Base-by-base conservation (phyloP, 371 early-diverging fungal species). In the Mortierella sp. region DNA sequence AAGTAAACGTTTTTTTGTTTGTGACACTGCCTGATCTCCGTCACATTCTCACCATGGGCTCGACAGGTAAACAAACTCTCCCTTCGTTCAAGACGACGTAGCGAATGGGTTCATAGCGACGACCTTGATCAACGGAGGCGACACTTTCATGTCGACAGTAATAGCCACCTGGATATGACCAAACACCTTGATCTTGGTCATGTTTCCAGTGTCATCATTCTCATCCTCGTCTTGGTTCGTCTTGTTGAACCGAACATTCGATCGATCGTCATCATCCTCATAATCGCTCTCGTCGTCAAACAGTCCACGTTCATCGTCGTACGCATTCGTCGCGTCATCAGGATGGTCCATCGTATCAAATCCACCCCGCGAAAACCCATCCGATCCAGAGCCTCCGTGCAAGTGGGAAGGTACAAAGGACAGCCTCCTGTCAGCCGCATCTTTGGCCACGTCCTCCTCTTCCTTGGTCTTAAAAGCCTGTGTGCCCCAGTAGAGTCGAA, bases 121-220 rank as follows among this genome's bases (percentile, higher is more conserved):
- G n/a, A 91, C 83, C 66, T 89, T 85, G 59, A 90, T 83, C 34
- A 87, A 81, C 26, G 91, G 90, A 23, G 93, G 93, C 17, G 90
- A 88, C 53, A 84, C 82, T 24, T 80, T 79, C 64, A 87, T 87
- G 56, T 91, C 89, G 8, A 87, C 84, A 3, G 84, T 84, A 30
- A 93, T 82, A 49, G 85, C 82, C 6, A 91, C 89, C 55, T 82
- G 73, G 52, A 93, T 76, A 43, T 79, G 80, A 53, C 87, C 85
- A 72, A 93, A 84, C 7, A 88, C 84, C 63, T 85, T 81, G 62
- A 93, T 82, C 12, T 56, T 59, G 52, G 50, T 63, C 61, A 76
- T 21, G 41, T 63, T 63, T n/a, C n/a, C n/a, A 30, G 48, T 15
- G 63, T 61, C 17, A 39, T 46, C 75, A 27, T 78, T 14, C 37